Evolutionary conservation across 2,329 filamentous ascomycete genomes (phyloP), one percentile per base, ranked within the genome.

Genomic region (Neonectria coccinea): DNA sequence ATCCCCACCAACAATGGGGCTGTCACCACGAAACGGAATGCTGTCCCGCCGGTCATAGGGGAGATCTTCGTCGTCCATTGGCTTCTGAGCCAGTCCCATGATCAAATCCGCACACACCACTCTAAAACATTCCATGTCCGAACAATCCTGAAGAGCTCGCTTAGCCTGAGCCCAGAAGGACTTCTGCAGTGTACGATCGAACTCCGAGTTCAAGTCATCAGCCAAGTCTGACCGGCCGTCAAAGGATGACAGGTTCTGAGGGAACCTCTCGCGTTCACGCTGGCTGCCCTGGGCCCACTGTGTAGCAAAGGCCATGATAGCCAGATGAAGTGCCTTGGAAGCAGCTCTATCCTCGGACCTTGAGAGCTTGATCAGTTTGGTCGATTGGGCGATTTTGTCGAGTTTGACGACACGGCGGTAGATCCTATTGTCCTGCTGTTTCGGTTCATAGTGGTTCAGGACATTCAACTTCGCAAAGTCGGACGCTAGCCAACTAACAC

Each of bases 261-360:
- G 72, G 20, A 72, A 74, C 39, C 72, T 67, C 29, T 74, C 72
- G 39, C 72, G 66, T 54, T 74, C 72, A 20, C 72, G 72, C 33
- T 74, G 70, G 25, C 72, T 74, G 1, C 72, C 72, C 55, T 74
- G 72, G 16, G 72, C 72, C 72, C 85, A 86, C 66, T 86, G 84
- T 1, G 84, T 82, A 4, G 84, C 82, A 71, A 86, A 86, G 0
- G 85, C 81, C 77, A 85, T 82, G 52, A 86, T 84, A 3, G 80
- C 79, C 4, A 83, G 72, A 55, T 86, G 80, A 10, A 87, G 71
- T 2, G 84, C 84, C 56, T 77, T 80, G 1, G 79, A 78, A 29
- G 80, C 82, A 5, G 79, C 78, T n/a, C 76, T 76, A 45, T 84
- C 80, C 61, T 86, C 81, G 1, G 70, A 64, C 16, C 70, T 75